Evolutionary conservation across 1,284 basidiomycete genomes (phyloP), one percentile per base, ranked within the genome.

Genomic region (Kalmanozyma brasiliensis): DNA sequence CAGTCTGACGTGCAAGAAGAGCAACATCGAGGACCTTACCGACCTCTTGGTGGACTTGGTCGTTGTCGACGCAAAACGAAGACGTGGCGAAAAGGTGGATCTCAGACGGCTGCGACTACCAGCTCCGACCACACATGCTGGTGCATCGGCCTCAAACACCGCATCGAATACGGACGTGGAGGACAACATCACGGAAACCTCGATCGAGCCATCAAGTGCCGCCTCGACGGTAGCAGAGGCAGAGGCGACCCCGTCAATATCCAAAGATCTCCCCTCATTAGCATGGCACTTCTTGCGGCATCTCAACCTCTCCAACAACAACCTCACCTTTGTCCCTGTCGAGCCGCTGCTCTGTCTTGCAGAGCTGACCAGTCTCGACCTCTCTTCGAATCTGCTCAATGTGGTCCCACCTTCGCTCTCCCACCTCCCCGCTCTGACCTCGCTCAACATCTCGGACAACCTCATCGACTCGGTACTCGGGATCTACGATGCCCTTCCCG

Each of bases 391-490:
- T 58, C 68, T 84, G 11, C 78, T 84, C 55, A 83, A 82, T 38
- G 61, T 81, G 2, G 81, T 84, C 16, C 93, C 93, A 0, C 84
- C 89, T 3, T 89, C 90, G 13, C 86, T 98, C 17, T 87, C 88
- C 6, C 80, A 85, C 0, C 87, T 97, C 8, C 88, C 89, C 75
- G 90, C 88, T 62, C 90, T 98, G 43, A 84, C 87, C 40, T 91
- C 90, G 29, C 89, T 98, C 76, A 95, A 96, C 83, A 87, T 98
- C 17, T 87, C 91, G 16, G 90, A 94, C 83, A 98, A 98, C 84
- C 91, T 98, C 87, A 94, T 98, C 72, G 93, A 95, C 76, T 94
- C 94, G 7, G 90, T 97, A 16, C 87, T 94, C 4, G 92, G 91
- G 24, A 93, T 80, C 63, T 78, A 74, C 58, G 49, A 60, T 17